Evolutionary conservation across 2,329 filamentous ascomycete genomes (phyloP), one percentile per base, ranked within the genome.

Genomic region (Lomentospora prolificans): DNA sequence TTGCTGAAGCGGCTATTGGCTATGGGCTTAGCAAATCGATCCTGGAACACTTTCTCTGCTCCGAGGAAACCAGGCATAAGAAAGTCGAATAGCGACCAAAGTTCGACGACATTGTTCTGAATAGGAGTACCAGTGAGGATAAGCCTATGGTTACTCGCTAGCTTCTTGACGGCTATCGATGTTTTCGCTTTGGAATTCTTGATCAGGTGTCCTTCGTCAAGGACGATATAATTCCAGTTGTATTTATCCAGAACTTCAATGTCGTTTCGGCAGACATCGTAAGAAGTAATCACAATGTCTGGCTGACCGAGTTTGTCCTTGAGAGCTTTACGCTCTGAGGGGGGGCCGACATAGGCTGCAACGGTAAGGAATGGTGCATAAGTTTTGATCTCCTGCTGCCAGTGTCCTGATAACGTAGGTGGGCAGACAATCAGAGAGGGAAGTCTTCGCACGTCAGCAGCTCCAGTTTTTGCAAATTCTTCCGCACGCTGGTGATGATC

Each of bases 171-270:
- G 0, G 94, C 91, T 58, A 91, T 80, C 0, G 89, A 95, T 58
- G 95, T 94, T 74, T 99, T 99, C 1, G 95, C 91, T 68, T 94
- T 95, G 3, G 94, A 90, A 68, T 99, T 99, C 77, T 99, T 99
- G 77, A 99, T 99, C 60, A 99, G 74, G 73, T 99, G 94, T 2
- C 95, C 94, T 73, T 99, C 94, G 65, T 99, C 94, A 6, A 99
- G 81, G 3, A 99, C 91, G 57, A 94, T 88, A 67, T 99, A 99
- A 67, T 99, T 99, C 90, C 92, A 99, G 62, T 81, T 94, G 65
- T 94, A 82, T 55, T 89, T 83, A 50, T 82, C 81, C 31, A 99
- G 79, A 3, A 92, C 70, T 7, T 96, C 90, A n/a, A 86, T 83
- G 65, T 99, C 94, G 61, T 99, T 99, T 54, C 95, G 85, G 67